Percentiles rank a stretch among this genome's conserved stretches.
Conservation (phyloP, 345 rosid genomes). For the Aethionema arabicum region DNA sequence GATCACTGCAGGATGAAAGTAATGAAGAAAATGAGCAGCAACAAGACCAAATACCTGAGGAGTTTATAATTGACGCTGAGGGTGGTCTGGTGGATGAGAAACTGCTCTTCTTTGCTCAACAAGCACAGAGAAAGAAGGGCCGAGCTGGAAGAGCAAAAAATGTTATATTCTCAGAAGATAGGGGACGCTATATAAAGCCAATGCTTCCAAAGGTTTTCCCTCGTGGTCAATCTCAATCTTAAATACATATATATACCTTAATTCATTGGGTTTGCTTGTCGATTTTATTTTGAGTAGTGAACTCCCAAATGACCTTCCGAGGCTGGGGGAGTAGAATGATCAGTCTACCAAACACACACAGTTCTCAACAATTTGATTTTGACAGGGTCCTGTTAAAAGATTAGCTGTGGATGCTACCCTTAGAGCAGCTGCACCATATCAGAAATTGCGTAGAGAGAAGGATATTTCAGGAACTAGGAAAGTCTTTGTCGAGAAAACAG, state of each 20-base stretch:
- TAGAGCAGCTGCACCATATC: conserved; percentile 98
- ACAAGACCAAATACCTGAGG: conserved; percentile 93
- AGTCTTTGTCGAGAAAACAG: conserved; percentile 91
- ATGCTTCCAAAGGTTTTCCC: conserved; percentile 90
- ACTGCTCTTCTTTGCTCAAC: conserved; percentile 96
- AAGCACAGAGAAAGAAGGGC: conserved; percentile 84
- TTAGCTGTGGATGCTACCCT: conserved; percentile 98
- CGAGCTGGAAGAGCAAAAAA: conserved; percentile 99
- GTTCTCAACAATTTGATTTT: conserved; percentile 10
- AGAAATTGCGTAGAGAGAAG: conserved; percentile 82
- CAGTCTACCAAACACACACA: conserved; percentile 21
- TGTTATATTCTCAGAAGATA: conserved; percentile 92
- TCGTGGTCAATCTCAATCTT: conserved; percentile 15
- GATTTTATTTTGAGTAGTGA: conserved; percentile 21
- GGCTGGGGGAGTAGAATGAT: background rate
- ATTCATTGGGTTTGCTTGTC: conserved; percentile 6
- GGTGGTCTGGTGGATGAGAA: conserved; percentile 98
- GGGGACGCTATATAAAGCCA: conserved; percentile 96
- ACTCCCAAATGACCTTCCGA: conserved; percentile 8
- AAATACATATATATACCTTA: background rate
- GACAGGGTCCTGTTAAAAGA: conserved; percentile 90
- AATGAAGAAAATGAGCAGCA: conserved; percentile 89
- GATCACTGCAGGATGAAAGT: conserved; percentile 58
- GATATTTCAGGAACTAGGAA: conserved; percentile 68
- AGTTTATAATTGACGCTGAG: conserved; percentile 96